Conservation (phyloP, 2,329 filamentous ascomycete species). For the Aspergillus clavatus region DNA sequence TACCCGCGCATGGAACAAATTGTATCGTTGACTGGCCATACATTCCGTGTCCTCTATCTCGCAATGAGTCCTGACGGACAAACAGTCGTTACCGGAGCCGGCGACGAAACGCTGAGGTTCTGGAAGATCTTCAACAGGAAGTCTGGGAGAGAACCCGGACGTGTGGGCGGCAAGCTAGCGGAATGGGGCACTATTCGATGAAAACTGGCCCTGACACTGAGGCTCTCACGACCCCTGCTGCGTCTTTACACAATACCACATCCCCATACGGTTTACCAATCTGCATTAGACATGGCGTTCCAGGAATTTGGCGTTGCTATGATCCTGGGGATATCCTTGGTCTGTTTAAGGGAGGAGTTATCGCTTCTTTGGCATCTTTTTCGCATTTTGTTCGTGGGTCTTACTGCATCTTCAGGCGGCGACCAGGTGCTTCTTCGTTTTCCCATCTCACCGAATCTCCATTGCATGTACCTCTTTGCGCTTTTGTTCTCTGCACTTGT, state of each 20-base stretch:
- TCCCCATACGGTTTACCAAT: slow-evolving; percentile 16
- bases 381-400: slow-evolving; percentile 24
- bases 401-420: slow-evolving; percentile 21
- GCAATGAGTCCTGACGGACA: slow-evolving; percentile 96
- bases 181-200: slow-evolving; percentile 80
- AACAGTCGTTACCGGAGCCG: slow-evolving; percentile 89
- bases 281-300: slow-evolving; percentile 36
- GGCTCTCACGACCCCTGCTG: too few species aligned
- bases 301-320: slow-evolving; percentile 22
- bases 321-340: slow-evolving; percentile 20
- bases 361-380: slow-evolving; percentile 26
- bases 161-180: slow-evolving; percentile 61
- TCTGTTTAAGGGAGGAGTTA: slow-evolving; percentile 21
- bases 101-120: slow-evolving; percentile 92
- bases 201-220: too few species aligned
- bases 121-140: slow-evolving; percentile 94
- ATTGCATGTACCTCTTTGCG: slow-evolving; percentile 16
- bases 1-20: slow-evolving; percentile 98
- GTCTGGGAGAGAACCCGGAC: slow-evolving; percentile 63
- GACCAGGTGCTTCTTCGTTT: slow-evolving; percentile 11
- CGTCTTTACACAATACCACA: slow-evolving; percentile 6
- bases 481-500: slow-evolving; percentile 8
- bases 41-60: slow-evolving; percentile 90
- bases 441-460: slow-evolving; percentile 17
- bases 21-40: slow-evolving; percentile 90